Evolutionary conservation across 1,284 basidiomycete genomes (phyloP).

Genomic region (Sphaerobolus stellatus): DNA sequence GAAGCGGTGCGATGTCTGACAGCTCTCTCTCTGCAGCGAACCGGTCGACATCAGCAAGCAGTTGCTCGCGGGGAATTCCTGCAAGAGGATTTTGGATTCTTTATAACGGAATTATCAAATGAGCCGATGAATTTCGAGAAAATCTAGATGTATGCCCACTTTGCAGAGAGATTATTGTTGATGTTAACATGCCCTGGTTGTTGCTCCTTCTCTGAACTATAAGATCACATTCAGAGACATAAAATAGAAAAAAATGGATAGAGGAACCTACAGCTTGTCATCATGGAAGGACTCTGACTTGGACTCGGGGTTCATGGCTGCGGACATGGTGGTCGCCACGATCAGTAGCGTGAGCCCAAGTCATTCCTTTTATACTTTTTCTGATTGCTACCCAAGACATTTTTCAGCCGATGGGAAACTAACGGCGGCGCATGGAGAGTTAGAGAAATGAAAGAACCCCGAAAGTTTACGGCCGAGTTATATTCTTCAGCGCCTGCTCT

Average conservation of each 20-base stretch:
- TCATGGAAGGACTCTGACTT: neutral
- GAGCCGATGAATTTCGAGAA: neutral
- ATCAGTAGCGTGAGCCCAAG: too few species aligned
- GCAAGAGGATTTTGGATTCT: slow-evolving; percentile 56
- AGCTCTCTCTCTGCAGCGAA: slow-evolving; percentile 49
- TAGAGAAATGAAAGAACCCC: too few species aligned
- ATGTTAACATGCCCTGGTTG: neutral
- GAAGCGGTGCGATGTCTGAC: slow-evolving; percentile 41
- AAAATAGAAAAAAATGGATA: neutral
- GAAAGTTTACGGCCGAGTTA: too few species aligned
- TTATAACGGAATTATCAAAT: slow-evolving; percentile 22
- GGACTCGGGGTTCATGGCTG: neutral
- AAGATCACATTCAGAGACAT: neutral
- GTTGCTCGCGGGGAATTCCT: slow-evolving; percentile 44
- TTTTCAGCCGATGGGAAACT: too few species aligned
- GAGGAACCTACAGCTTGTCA: neutral
- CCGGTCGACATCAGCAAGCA: slow-evolving; percentile 45
- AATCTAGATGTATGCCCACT: neutral
- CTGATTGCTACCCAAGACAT: too few species aligned
- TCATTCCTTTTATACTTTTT: too few species aligned
- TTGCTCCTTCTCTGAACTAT: neutral
- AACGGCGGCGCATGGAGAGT: too few species aligned
- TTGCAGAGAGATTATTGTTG: slow-evolving; percentile 1
- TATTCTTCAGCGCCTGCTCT: too few species aligned
- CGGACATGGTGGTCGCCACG: slow-evolving; percentile 4